Conservation (phyloP, 495 filamentous ascomycete genomes). For the Friedmanniomyces simplex region DNA sequence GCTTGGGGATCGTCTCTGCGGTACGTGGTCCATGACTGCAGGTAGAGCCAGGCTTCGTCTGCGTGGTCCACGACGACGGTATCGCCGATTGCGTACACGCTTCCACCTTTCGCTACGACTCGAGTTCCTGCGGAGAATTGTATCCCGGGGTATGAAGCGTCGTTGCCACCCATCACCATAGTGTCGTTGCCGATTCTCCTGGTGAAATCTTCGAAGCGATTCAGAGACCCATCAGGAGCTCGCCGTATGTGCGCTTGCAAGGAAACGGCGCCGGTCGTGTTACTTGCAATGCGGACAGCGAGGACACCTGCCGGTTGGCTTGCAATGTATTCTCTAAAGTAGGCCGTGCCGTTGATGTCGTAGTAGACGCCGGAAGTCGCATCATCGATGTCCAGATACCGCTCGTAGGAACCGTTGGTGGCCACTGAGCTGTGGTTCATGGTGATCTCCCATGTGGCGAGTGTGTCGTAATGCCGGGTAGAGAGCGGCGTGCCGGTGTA, state of each 20-base stretch:
- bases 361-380: conserved; percentile 34
- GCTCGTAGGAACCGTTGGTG: conserved; percentile 29
- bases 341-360: conserved; percentile 22
- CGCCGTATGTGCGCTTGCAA: conserved; percentile 15
- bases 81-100: conserved; percentile 2
- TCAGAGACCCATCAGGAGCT: conserved; percentile 8
- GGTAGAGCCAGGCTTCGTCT: conserved; percentile 4
- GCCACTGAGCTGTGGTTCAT: conserved; percentile 37
- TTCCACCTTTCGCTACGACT: not conserved
- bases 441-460: conserved; percentile 35
- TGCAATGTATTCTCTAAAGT: conserved; percentile 28
- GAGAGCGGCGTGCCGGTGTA: conserved; percentile 38
- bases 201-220: conserved; percentile 34
- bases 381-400: conserved; percentile 36
- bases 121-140: not conserved
- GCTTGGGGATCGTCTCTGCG: conserved; percentile 3
- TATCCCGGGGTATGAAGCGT: not conserved
- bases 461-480: conserved; percentile 36
- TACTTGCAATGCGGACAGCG: conserved; percentile 32
- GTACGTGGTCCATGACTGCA: not conserved
- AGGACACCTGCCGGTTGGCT: conserved; percentile 37
- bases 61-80: conserved; percentile 6
- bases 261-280: conserved; percentile 26
- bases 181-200: conserved; percentile 11
- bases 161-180: not conserved